These are phyloP conservation scores for Pseudomassariella vexata DNA, from an alignment of 2,329 filamentous ascomycete genomes.

Conservation along the genomic window DNA sequence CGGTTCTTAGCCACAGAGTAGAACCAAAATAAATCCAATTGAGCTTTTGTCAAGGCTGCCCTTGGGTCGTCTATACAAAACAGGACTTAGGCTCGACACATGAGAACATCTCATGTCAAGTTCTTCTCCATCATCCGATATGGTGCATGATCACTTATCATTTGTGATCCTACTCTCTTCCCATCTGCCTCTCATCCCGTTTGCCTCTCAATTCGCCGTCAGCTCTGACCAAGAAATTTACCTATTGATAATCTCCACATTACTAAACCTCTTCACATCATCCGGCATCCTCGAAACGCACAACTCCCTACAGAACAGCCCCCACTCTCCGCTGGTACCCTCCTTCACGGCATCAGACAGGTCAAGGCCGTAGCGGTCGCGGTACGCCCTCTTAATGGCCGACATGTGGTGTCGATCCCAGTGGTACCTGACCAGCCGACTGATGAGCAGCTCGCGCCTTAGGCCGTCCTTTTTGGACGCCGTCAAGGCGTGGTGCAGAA, in stretches of 20 bases:
- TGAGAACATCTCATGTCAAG: too few species aligned
- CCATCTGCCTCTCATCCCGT: too few species aligned
- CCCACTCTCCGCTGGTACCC: constrained; percentile 71
- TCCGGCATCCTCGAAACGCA: constrained; percentile 57
- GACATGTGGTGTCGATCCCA: constrained; percentile 85
- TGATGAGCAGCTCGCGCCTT: constrained; percentile 81
- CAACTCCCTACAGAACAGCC: constrained; percentile 67
- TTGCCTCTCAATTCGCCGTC: too few species aligned
- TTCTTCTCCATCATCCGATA: too few species aligned
- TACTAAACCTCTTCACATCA: constrained; percentile 49
- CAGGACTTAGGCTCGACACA: too few species aligned
- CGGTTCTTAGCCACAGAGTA: too few species aligned
- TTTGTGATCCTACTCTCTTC: too few species aligned
- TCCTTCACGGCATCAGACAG: constrained; percentile 75
- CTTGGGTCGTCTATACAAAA: too few species aligned
- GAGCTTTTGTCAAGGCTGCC: too few species aligned
- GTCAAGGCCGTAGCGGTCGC: constrained; percentile 66
- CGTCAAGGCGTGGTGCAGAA: constrained; percentile 84
- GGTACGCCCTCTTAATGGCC: constrained; percentile 73
- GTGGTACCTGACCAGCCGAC: constrained; percentile 79
- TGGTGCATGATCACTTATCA: too few species aligned
- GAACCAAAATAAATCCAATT: too few species aligned
- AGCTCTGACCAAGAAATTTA: too few species aligned
- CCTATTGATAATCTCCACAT: constrained; percentile 20
- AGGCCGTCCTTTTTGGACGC: constrained; percentile 64